Evolutionary conservation across 1,284 basidiomycete genomes (phyloP).

Genomic region (Polyporus tsugae): DNA sequence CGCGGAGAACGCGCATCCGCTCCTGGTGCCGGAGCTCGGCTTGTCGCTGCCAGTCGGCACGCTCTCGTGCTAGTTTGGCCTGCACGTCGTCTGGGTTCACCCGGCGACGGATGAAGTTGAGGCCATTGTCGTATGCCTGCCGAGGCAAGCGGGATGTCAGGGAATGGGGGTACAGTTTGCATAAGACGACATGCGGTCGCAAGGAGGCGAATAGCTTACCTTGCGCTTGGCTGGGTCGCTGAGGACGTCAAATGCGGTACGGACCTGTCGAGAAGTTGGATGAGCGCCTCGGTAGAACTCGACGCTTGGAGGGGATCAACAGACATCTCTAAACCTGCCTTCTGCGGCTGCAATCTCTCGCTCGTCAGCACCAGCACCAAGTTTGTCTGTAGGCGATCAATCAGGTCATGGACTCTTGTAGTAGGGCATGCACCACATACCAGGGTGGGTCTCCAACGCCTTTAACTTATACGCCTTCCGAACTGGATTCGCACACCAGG

Average conservation of each 20-base stretch:
- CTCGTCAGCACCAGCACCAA: conserved; percentile 42
- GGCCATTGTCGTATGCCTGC: conserved; percentile 58
- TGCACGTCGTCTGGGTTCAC: conserved; percentile 46
- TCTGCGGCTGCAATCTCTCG: conserved; percentile 40
- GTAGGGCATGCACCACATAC: conserved; percentile 42
- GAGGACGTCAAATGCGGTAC: conserved; percentile 63
- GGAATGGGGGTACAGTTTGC: background rate
- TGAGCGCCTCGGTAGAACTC: background rate
- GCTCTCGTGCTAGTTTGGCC: conserved; percentile 58
- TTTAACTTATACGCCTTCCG: conserved; percentile 69
- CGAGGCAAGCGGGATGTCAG: conserved; percentile 9
- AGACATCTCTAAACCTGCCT: conserved; percentile 44
- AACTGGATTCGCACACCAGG: conserved; percentile 46
- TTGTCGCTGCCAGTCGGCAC: conserved; percentile 66
- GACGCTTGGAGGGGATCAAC: conserved; percentile 14
- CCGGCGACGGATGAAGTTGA: conserved; percentile 37
- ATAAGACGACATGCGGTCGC: background rate
- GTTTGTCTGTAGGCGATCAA: conserved; percentile 39
- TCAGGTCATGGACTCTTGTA: background rate
- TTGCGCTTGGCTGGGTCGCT: conserved; percentile 64
- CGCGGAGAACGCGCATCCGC: conserved; percentile 50
- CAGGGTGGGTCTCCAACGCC: conserved; percentile 67
- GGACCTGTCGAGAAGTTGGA: conserved; percentile 48
- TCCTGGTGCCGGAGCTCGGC: conserved; percentile 55
- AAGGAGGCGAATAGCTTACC: conserved; percentile 47